phyloP scores from a whole-genome alignment of 2,329 filamentous ascomycete genomes.

The Stachybotrys elegans region DNA sequence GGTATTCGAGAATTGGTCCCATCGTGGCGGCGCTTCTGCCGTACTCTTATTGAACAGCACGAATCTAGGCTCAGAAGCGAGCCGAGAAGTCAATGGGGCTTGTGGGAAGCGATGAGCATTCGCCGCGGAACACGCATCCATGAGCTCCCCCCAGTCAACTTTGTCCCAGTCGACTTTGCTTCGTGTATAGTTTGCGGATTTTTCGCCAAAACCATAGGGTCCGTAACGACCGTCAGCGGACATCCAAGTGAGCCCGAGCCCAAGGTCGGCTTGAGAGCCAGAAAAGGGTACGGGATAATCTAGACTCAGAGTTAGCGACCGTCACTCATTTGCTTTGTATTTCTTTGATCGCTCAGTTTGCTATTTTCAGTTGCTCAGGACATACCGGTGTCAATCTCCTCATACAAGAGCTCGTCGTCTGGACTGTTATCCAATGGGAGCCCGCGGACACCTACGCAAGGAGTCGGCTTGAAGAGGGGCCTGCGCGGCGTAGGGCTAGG shows the following conservation, averaged over 20 bases:
- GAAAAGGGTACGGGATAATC: conserved; percentile 23
- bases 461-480: not conserved
- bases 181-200: conserved; percentile 16
- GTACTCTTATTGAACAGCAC: conserved; percentile 11
- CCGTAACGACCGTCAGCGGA: conserved; percentile 20
- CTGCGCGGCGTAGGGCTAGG: not conserved
- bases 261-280: conserved; percentile 23
- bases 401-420: conserved; percentile 6
- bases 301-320: too few relatives aligned
- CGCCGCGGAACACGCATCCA: conserved; percentile 32
- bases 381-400: conserved; percentile 8
- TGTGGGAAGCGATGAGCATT: conserved; percentile 46
- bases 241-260: conserved; percentile 23
- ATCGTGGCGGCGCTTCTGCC: conserved; percentile 10
- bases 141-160: conserved; percentile 28
- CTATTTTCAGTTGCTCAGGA: too few relatives aligned
- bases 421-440: conserved; percentile 5
- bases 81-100: conserved; percentile 4
- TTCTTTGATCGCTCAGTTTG: too few relatives aligned
- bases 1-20: conserved; percentile 21
- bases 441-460: conserved; percentile 41
- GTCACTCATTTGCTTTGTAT: too few relatives aligned
- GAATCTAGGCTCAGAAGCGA: conserved; percentile 12
- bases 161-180: conserved; percentile 22
- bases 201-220: conserved; percentile 23